Evolutionary conservation across 306 rosid genomes (phyloP).

Genomic region (Crotalaria pallida): DNA sequence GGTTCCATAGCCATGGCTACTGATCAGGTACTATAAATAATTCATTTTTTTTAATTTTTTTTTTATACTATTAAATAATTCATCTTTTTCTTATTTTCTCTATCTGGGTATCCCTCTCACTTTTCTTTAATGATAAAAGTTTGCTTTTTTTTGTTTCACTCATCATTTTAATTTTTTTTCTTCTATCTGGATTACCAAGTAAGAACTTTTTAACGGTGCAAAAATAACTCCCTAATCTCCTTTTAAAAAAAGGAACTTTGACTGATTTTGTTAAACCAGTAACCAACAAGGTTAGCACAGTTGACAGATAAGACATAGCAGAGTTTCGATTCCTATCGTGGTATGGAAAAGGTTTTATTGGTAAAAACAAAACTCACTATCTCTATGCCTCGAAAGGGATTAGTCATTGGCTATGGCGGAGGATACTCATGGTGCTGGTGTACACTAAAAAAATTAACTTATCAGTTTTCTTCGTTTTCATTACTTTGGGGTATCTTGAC

Average conservation of each 20-base stretch:
- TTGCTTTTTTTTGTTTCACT: not conserved
- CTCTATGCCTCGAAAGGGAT: too few species aligned
- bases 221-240: not conserved
- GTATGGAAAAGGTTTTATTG: too few species aligned
- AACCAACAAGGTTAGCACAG: too few species aligned
- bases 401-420: too few species aligned
- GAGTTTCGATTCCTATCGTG: too few species aligned
- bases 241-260: not conserved
- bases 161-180: not conserved
- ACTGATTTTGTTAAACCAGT: not conserved
- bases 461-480: too few species aligned
- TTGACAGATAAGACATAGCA: too few species aligned
- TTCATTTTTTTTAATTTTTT: not conserved
- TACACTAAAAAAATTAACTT: too few species aligned
- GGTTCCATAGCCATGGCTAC: conserved; percentile 45
- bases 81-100: not conserved
- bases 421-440: too few species aligned
- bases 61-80: not conserved
- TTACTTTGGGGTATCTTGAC: too few species aligned
- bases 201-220: not conserved
- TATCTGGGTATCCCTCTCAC: not conserved
- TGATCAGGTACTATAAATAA: conserved; percentile 41
- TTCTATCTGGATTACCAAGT: not conserved
- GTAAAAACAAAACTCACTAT: too few species aligned
- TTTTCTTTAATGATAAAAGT: not conserved